phyloP scores from a whole-genome alignment of 768 basidiomycete genomes.

The Boletus subparvulus region DNA sequence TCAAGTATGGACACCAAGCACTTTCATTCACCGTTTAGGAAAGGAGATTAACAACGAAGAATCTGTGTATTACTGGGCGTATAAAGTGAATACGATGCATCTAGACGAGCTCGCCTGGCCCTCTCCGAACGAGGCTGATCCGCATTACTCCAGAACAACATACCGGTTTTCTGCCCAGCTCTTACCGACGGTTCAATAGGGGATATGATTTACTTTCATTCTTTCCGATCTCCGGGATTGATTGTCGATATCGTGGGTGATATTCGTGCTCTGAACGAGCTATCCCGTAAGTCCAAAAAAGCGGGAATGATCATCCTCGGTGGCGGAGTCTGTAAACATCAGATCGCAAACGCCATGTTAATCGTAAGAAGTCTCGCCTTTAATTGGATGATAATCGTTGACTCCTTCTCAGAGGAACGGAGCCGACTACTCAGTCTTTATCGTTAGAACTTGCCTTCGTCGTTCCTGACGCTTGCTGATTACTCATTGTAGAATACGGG shows the following conservation, averaged over 20 bases:
- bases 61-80: conserved; percentile 99
- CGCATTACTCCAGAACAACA: conserved; percentile 72
- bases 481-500: conserved; percentile 75
- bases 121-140: conserved; percentile 26
- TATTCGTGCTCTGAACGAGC: conserved; percentile 88
- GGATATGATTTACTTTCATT: conserved; percentile 99
- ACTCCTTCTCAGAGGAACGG: conserved; percentile 75
- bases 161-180: conserved; percentile 98
- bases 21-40: conserved; percentile 88
- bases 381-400: background rate
- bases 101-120: conserved; percentile 8
- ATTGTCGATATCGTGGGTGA: conserved; percentile 93
- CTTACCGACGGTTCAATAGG: conserved; percentile 97
- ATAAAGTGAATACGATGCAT: conserved; percentile 70
- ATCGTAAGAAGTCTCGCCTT: conserved; percentile 58
- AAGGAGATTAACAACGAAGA: conserved; percentile 97
- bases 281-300: conserved; percentile 81
- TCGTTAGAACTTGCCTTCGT: conserved; percentile 48
- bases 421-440: conserved; percentile 95
- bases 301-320: conserved; percentile 99
- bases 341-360: conserved; percentile 99
- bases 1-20: conserved; percentile 87
- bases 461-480: background rate
- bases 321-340: conserved; percentile 98
- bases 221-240: conserved; percentile 82